A percentile compares a stretch with the other conserved stretches of the same genome.
These are phyloP conservation scores for Aspergillus persii DNA, from an alignment of 2,329 filamentous ascomycete species.

Conservation along the genomic window DNA sequence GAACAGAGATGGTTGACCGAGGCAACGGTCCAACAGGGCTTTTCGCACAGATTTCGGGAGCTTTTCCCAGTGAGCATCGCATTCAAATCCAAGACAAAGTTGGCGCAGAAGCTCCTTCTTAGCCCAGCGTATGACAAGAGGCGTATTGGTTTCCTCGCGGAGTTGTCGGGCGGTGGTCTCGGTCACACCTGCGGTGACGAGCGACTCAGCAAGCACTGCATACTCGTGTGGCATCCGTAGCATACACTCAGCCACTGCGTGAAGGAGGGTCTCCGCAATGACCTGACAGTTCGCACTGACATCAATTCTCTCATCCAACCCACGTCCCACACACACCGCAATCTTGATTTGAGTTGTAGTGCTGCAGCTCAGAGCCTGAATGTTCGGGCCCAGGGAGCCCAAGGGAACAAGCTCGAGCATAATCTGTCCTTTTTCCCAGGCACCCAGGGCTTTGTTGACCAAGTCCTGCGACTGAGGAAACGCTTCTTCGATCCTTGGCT, in stretches of 20 bases:
- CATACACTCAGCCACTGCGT: slow-evolving; percentile 36
- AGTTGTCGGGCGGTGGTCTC: slow-evolving; percentile 35
- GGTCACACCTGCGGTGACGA: slow-evolving; percentile 33
- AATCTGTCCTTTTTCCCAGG: slow-evolving; percentile 34
- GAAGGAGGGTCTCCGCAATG: slow-evolving; percentile 39
- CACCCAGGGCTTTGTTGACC: slow-evolving; percentile 31
- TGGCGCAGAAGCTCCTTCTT: slow-evolving; percentile 48
- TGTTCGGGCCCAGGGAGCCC: slow-evolving; percentile 32
- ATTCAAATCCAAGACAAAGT: slow-evolving; percentile 50
- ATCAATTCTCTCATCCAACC: slow-evolving; percentile 30
- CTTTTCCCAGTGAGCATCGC: slow-evolving; percentile 52
- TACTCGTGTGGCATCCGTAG: slow-evolving; percentile 38
- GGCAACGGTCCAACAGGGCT: slow-evolving; percentile 47
- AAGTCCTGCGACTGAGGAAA: slow-evolving; percentile 43
- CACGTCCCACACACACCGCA: slow-evolving; percentile 32
- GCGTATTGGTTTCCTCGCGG: slow-evolving; percentile 36
- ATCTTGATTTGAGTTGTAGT: slow-evolving; percentile 27
- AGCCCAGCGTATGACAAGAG: slow-evolving; percentile 40
- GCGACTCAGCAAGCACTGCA: slow-evolving; percentile 32
- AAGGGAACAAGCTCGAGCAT: slow-evolving; percentile 35
- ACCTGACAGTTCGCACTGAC: slow-evolving; percentile 37
- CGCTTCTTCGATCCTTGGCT: slow-evolving; percentile 39
- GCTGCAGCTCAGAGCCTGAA: slow-evolving; percentile 35
- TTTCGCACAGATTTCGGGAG: slow-evolving; percentile 48
- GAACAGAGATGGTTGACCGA: slow-evolving; percentile 43